Base-by-base conservation (phyloP, 495 filamentous ascomycete genomes). In the Letharia columbiana region DNA sequence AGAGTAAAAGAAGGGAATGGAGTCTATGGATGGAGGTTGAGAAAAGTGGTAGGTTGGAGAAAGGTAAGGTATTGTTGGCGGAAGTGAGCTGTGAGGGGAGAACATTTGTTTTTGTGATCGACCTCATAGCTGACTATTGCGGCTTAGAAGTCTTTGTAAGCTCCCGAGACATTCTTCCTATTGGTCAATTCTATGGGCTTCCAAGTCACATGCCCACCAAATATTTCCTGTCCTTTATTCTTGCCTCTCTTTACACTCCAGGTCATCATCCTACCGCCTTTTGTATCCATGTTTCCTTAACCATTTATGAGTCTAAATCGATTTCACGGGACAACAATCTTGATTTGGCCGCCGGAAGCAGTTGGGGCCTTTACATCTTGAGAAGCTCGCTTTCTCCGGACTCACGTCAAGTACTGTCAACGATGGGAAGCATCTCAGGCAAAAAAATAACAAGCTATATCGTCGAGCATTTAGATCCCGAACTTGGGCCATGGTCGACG, bases 401-500 rank as follows among this genome's bases (percentile, higher is more conserved):
- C 0, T 8, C 28, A 56, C 4, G 9, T 39, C 4, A 60, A 58
- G 18, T 15, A n/a, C 33, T 18, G 12, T 13, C 49, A 10, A 31
- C 2, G 13, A 63, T 67, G 66, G 66, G 35, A 42, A 45, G 11
- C 20, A 11, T 28, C 39, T n/a, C 13, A 5, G 42, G 60, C 52
- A 40, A 64, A 4, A 66, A 40, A n/a, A 49, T 60, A 67, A 88
- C 87, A 71, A 90, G 83, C 47, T 96, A 91, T 77, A 87, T 96
- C 70, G 91, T 96, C 63, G 92, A 96, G 79, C 92, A 96, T 77
- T 83, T 96, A 31, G 92, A 96, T 79, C 85, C 89, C 18, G 94
- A 98, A 75, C 83, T 98, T 35, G 94, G 93, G n/a, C 83, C 83
- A 42, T 98, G 94, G 94, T 96, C 92, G 8, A 83, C 87, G 31